phyloP scores from a whole-genome alignment of 768 basidiomycete genomes.

The Podaxis mareebaensis region DNA sequence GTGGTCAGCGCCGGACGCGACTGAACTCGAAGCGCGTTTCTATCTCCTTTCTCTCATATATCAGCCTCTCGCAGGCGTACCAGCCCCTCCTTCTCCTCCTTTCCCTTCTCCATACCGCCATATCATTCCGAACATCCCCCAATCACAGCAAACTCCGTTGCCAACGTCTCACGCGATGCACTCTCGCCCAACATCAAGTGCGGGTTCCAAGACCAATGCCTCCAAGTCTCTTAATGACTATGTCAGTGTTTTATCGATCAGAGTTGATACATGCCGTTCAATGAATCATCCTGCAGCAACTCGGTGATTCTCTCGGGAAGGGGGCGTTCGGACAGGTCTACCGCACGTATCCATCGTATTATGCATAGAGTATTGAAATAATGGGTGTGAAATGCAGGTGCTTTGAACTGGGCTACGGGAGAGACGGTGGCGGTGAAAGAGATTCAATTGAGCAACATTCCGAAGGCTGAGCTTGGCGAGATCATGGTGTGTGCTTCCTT shows the following conservation, averaged over 20 bases:
- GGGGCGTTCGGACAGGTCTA: constrained; percentile 98
- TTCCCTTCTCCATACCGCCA: constrained; percentile 11
- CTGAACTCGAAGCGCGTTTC: constrained; percentile 31
- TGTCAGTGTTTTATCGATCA: constrained; percentile 36
- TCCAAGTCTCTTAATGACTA: constrained; percentile 68
- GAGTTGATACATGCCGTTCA: constrained; percentile 6
- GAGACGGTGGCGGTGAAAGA: constrained; percentile 99
- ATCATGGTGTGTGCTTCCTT: constrained; percentile 76
- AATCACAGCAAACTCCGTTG: constrained; percentile 7
- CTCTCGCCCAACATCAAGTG: constrained; percentile 38
- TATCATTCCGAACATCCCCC: constrained; percentile 8
- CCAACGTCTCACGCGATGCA: constrained; percentile 27
- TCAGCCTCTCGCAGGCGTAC: constrained; percentile 12
- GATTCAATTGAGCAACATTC: constrained; percentile 91
- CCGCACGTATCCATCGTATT: constrained; percentile 53
- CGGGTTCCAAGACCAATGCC: constrained; percentile 36
- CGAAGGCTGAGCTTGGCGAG: constrained; percentile 90
- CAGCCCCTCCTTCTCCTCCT: constrained; percentile 10
- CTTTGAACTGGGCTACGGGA: constrained; percentile 93
- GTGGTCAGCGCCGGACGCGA: constrained; percentile 50
- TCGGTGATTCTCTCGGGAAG: constrained; percentile 94
- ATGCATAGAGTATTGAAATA: background rate
- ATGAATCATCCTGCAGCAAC: constrained; percentile 62
- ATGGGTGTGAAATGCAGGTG: constrained; percentile 47
- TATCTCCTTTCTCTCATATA: constrained; percentile 15